Evolutionary conservation across 2,329 filamentous ascomycete genomes (phyloP), one percentile per base, ranked within the genome.

Genomic region (Helotiales sp.): DNA sequence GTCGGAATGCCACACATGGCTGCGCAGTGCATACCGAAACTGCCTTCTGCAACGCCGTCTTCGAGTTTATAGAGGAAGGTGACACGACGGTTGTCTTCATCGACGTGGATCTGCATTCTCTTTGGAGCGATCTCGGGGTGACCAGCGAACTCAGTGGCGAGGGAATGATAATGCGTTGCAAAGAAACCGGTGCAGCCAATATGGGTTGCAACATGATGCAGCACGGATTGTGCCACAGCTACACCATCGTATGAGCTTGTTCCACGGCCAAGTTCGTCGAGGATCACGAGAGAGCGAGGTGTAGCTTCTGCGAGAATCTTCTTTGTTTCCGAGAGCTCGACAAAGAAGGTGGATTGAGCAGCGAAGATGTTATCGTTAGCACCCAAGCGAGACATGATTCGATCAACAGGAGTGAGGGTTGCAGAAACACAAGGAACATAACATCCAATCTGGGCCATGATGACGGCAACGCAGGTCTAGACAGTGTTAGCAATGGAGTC

Each of bases 351-450:
- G 15, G 93, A 97, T 79, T 99, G 96, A 0, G 95, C 93, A 1
- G 95, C 96, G 77, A 99, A 98, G 74, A 99, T 99, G 79, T 98
- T 98, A 87, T 99, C 96, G 76, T 98, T 97, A 57, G 96, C 96
- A 10, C 96, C 96, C 0, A 99, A 88, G 54, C 96, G 93, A 10
- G 95, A 98, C 96, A 99, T 99, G 83, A 99, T 98, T 63, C 96
- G 92, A 78, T 99, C 96, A 2, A 97, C 89, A 0, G 96, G 95
- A 0, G 95, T 98, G 52, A 99, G 85, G 2, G 86, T 89, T 0
- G 96, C 96, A 2, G 89, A 93, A 20, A 86, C 84, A 67, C 93
- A 94, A 1, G 96, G 96, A 1, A 99, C 88, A 73, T 97, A 91
- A 78, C 95, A 97, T 64, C 96, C 96, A 32, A 99, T 91, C 77